phyloP scores from a whole-genome alignment of 805 yeast species.

The Candida michaelii region DNA sequence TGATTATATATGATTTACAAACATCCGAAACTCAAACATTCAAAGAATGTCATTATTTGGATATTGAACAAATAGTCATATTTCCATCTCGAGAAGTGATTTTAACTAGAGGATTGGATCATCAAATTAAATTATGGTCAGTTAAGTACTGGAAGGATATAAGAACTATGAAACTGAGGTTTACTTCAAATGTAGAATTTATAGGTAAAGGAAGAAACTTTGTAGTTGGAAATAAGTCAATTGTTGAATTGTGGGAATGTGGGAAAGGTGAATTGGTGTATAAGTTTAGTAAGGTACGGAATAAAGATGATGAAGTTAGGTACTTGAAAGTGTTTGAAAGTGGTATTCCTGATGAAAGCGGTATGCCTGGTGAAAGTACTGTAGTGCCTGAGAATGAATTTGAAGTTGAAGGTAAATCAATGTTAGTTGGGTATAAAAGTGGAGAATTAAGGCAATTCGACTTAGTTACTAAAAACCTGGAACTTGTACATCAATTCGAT shows the following conservation, averaged over 20 bases:
- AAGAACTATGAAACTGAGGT: constrained; percentile 49
- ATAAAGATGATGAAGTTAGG: constrained; percentile 20
- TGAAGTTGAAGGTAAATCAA: constrained; percentile 46
- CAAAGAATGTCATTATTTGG: constrained; percentile 49
- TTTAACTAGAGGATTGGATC: constrained; percentile 59
- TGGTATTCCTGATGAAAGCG: not conserved
- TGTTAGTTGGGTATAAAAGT: constrained; percentile 44
- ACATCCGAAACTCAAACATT: constrained; percentile 7
- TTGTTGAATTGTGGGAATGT: constrained; percentile 68
- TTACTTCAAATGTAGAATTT: constrained; percentile 43
- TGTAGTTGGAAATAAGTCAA: constrained; percentile 48
- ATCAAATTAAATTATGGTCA: constrained; percentile 63
- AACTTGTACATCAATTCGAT: constrained; percentile 6
- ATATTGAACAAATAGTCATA: constrained; percentile 43
- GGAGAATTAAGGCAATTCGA: constrained; percentile 31
- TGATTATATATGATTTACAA: constrained; percentile 13
- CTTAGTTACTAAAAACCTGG: constrained; percentile 16
- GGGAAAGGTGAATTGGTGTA: constrained; percentile 50
- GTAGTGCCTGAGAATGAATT: constrained; percentile 29
- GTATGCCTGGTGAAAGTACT: not conserved
- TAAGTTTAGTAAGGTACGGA: constrained; percentile 26
- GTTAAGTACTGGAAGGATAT: constrained; percentile 42
- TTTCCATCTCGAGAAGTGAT: constrained; percentile 69
- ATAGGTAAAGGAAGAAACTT: constrained; percentile 70
- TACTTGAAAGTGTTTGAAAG: constrained; percentile 11